These are phyloP conservation scores for Podospora comata DNA, from an alignment of 495 filamentous ascomycete genomes.

Conservation along the genomic window DNA sequence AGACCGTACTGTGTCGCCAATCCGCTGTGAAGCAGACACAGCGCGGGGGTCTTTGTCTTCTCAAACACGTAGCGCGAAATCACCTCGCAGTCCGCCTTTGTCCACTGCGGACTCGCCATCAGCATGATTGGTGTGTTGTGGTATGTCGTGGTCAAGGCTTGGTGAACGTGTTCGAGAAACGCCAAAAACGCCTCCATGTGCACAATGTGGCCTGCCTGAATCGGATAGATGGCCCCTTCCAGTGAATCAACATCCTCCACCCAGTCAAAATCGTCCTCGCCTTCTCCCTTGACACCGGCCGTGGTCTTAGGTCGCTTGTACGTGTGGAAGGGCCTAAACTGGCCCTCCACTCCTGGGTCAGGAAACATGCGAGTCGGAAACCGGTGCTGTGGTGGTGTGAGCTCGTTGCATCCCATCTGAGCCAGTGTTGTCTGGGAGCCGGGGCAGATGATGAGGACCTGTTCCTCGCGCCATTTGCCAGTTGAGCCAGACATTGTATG, in stretches of 20 bases:
- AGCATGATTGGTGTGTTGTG: slow-evolving; percentile 88
- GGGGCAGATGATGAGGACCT: slow-evolving; percentile 76
- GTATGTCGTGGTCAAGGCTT: slow-evolving; percentile 80
- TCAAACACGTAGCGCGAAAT: slow-evolving; percentile 94
- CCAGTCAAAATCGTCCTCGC: slow-evolving; percentile 53
- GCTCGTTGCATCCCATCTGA: slow-evolving; percentile 88
- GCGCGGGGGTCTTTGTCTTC: slow-evolving; percentile 88
- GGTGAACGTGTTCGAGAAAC: slow-evolving; percentile 81
- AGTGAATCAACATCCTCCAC: slow-evolving; percentile 85
- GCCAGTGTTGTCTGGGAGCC: slow-evolving; percentile 92
- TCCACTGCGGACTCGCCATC: slow-evolving; percentile 83
- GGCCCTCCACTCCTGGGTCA: slow-evolving; percentile 67
- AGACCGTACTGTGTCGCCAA: slow-evolving; percentile 81
- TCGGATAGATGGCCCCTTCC: slow-evolving; percentile 85
- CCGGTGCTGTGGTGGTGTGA: slow-evolving; percentile 77
- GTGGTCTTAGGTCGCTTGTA: slow-evolving; percentile 61
- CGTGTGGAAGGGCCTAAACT: slow-evolving; percentile 77
- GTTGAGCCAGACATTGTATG: slow-evolving; percentile 43
- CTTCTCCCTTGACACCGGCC: slow-evolving; percentile 26
- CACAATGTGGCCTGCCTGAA: slow-evolving; percentile 72
- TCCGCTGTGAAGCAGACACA: slow-evolving; percentile 81
- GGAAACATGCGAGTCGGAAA: slow-evolving; percentile 93
- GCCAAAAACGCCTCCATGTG: slow-evolving; percentile 92
- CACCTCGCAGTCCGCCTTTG: slow-evolving; percentile 71
- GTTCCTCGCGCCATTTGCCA: slow-evolving; percentile 54